Evolutionary conservation across 192 early-diverging fungal species (phyloP), one percentile per base, ranked within the genome.

Genomic region (Pilobolus umbonatus): DNA sequence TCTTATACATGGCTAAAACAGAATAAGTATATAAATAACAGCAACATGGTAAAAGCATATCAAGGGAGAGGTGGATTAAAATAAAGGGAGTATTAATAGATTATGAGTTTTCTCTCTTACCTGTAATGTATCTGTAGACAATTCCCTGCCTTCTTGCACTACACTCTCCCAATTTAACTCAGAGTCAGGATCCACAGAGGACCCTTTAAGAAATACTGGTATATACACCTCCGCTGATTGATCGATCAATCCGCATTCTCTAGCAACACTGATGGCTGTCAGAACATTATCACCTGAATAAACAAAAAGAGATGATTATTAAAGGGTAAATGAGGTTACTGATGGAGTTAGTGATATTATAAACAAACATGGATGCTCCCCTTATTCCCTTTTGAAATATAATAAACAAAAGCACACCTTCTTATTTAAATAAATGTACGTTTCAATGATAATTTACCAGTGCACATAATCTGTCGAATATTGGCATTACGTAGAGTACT

Each of bases 381-480:
- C 40, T 26, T 57, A 30, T n/a, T 54, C 22, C 17, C 12, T 21
- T 14, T 29, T 48, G 9, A n/a, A 17, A 26, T 25, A 3, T 25
- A 24, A 43, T 34, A 34, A n/a, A n/a, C n/a, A n/a, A n/a, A n/a
- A n/a, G n/a, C n/a, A n/a, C n/a, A n/a, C n/a, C n/a, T n/a, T n/a
- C n/a, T n/a, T n/a, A n/a, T n/a, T n/a, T n/a, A n/a, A n/a, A n/a
- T n/a, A n/a, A n/a, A n/a, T n/a, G n/a, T n/a, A n/a, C n/a, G n/a
- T n/a, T n/a, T n/a, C 25, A 43, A 51, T 55, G 11, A 22, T 15
- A 42, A 42, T 42, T 44, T 65, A 78, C 85, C 93, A 0, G 98
- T 98, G 63, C 96, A 98, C 98, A 99, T 99, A 39, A 98, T 85
- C 74, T 92, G 90, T 26, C 94, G 80, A 52, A 99, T 95, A 17